Conservation (phyloP, 768 basidiomycete species). For the Obba rivulosa region DNA sequence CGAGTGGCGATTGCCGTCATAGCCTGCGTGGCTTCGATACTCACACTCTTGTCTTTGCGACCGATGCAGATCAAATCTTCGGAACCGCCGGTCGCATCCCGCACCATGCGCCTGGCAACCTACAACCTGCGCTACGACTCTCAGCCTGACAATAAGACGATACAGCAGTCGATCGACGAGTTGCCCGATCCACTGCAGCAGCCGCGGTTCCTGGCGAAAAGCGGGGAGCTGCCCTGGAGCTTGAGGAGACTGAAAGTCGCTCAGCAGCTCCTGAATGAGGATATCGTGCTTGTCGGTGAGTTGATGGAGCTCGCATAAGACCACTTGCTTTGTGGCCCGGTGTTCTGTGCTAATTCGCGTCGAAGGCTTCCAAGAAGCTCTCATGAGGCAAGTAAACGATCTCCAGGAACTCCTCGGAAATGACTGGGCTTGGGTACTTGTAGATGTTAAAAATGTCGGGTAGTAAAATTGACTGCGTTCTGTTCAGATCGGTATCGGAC, state of each 20-base stretch:
- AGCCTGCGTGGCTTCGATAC: too few relatives aligned
- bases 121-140: conserved; percentile 55
- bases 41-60: too few relatives aligned
- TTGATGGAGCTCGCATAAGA: neutral
- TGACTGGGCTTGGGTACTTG: conserved; percentile 47
- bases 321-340: neutral
- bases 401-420: conserved; percentile 47
- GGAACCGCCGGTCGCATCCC: too few relatives aligned
- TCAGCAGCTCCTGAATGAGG: conserved; percentile 36
- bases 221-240: conserved; percentile 51
- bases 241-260: conserved; percentile 42
- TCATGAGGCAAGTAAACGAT: conserved; percentile 53
- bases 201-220: conserved; percentile 26
- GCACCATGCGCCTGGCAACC: conserved; percentile 31
- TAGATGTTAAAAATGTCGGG: neutral
- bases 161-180: conserved; percentile 36
- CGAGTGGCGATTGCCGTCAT: too few relatives aligned
- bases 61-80: too few relatives aligned
- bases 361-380: conserved; percentile 49
- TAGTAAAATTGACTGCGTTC: neutral
- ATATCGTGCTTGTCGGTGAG: conserved; percentile 36
- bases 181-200: conserved; percentile 38
- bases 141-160: conserved; percentile 43
- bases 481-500: conserved; percentile 49
- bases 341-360: neutral